Percentiles rank a stretch among this genome's conserved stretches.
Evolutionary conservation across 768 basidiomycete genomes (phyloP).

Genomic region (Boletellus sp.): DNA sequence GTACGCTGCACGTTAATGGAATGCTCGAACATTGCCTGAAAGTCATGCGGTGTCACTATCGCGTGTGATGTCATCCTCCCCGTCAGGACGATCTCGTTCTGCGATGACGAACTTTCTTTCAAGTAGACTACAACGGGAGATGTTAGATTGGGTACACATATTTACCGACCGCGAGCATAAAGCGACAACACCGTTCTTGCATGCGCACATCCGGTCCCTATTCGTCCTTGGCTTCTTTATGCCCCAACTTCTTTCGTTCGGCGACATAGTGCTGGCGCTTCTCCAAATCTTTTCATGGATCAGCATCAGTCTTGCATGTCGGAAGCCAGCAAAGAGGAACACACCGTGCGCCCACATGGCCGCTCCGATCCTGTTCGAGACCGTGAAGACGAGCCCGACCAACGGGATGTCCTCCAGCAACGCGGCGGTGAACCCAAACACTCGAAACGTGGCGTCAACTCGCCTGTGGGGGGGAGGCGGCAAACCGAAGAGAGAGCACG

Average conservation of each 20-base stretch:
- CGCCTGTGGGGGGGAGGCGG: neutral
- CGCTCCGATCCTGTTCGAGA: constrained; percentile 87
- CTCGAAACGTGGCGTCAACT: constrained; percentile 33
- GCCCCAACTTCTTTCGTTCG: constrained; percentile 11
- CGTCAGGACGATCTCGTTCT: too few species aligned
- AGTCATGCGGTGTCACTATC: too few species aligned
- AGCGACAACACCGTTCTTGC: too few species aligned
- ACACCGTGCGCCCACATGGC: constrained; percentile 91
- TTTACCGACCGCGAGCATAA: too few species aligned
- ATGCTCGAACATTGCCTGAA: too few species aligned
- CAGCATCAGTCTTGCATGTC: neutral
- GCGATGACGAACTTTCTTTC: too few species aligned
- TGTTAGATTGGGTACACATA: too few species aligned
- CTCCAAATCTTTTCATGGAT: constrained; percentile 49
- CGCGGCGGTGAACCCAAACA: constrained; percentile 82
- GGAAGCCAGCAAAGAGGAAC: constrained; percentile 6
- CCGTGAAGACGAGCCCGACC: constrained; percentile 73
- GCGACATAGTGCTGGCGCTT: constrained; percentile 51
- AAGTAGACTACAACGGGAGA: too few species aligned
- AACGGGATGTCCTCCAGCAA: constrained; percentile 80
- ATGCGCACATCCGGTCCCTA: too few species aligned
- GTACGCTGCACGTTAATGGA: too few species aligned
- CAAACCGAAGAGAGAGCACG: constrained; percentile 13
- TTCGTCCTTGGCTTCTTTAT: neutral
- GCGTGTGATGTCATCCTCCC: too few species aligned